Percentiles rank a stretch among this genome's conserved stretches.
Evolutionary conservation across 306 rosid species (phyloP).

Genomic region (Fagus sylvatica): DNA sequence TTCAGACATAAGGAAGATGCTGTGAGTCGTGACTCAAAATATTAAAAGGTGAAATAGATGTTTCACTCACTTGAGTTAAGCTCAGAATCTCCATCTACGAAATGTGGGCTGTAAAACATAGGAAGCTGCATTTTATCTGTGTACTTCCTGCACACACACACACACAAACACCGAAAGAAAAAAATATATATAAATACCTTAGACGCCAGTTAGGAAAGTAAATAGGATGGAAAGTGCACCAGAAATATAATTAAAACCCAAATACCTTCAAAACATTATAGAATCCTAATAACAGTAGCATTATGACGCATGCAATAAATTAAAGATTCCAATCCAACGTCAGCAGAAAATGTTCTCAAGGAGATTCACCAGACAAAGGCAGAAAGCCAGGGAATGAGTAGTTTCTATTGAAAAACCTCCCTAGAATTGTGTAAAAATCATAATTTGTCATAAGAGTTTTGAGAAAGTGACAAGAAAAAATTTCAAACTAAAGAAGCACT

Average conservation of each 20-base stretch:
- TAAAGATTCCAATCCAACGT: not conserved
- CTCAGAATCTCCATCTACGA: conserved; percentile 40
- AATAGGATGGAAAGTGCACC: not conserved
- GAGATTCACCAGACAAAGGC: not conserved
- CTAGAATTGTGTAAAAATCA: not conserved
- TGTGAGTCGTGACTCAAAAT: not conserved
- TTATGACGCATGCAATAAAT: not conserved
- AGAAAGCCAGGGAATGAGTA: not conserved
- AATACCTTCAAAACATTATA: not conserved
- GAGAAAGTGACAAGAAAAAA: not conserved
- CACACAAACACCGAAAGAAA: too few species aligned
- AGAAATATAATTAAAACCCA: not conserved
- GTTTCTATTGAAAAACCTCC: not conserved
- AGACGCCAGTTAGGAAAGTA: not conserved
- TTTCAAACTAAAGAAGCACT: not conserved
- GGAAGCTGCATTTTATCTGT: conserved; percentile 31
- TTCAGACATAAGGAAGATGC: not conserved
- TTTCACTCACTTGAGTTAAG: conserved; percentile 33
- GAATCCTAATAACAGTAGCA: not conserved
- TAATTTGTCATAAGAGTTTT: not conserved
- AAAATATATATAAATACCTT: not conserved
- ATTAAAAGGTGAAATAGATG: not conserved
- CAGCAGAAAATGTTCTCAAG: not conserved
- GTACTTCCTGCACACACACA: conserved; percentile 31
- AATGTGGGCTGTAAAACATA: conserved; percentile 27